Evolutionary conservation across 1,139 yeast species (phyloP).

Genomic region (Taphrina communis): DNA sequence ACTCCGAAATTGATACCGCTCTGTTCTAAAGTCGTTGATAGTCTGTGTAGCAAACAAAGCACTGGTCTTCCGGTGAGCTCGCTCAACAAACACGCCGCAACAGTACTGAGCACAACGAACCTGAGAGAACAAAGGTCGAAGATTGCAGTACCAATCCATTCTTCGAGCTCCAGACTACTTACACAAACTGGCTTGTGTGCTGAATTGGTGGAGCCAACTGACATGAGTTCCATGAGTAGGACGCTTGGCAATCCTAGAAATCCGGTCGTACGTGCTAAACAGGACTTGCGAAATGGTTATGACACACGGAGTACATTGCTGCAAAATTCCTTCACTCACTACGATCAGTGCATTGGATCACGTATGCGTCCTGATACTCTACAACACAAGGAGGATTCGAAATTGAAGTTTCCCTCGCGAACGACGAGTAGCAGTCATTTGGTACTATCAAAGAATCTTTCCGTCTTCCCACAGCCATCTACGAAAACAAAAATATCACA

Average conservation of each 20-base stretch:
- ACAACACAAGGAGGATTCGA: background rate
- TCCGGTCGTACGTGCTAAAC: background rate
- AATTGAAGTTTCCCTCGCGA: background rate
- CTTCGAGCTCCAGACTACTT: background rate
- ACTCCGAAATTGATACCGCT: background rate
- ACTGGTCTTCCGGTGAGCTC: background rate
- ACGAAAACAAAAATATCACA: background rate
- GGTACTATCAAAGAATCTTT: slow-evolving; percentile 1
- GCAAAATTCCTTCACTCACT: background rate
- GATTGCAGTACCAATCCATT: background rate
- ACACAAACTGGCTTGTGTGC: background rate
- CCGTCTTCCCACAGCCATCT: background rate
- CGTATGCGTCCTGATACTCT: background rate
- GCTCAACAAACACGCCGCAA: background rate
- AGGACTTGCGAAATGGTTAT: background rate
- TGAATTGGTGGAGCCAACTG: background rate
- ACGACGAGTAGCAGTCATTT: background rate
- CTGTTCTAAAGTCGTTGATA: background rate
- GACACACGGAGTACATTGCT: background rate
- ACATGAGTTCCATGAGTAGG: background rate
- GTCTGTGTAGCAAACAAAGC: background rate
- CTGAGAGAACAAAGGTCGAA: background rate
- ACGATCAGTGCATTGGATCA: background rate
- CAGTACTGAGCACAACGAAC: background rate
- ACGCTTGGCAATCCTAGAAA: background rate